These are phyloP conservation scores for Podaxis sp. DNA, from an alignment of 768 basidiomycete genomes.

Conservation along the genomic window DNA sequence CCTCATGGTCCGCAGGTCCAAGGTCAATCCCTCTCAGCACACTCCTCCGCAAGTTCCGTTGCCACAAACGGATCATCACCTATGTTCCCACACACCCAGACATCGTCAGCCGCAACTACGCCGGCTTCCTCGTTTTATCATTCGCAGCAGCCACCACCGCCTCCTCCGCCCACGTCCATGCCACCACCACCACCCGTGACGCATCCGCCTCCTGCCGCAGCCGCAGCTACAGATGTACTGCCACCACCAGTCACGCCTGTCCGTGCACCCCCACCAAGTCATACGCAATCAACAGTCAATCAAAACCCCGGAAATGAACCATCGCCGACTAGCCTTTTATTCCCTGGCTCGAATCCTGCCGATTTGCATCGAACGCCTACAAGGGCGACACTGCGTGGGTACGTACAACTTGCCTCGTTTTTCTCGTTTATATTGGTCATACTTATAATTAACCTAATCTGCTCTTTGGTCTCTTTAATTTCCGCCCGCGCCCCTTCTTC, in stretches of 20 bases:
- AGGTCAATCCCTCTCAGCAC: slow-evolving; percentile 5
- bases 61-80: slow-evolving; percentile 15
- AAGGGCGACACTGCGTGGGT: slow-evolving; percentile 34
- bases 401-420: slow-evolving; percentile 15
- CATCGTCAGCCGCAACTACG: background rate
- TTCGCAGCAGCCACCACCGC: background rate
- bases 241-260: background rate
- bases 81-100: slow-evolving; percentile 9
- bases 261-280: background rate
- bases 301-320: slow-evolving; percentile 5
- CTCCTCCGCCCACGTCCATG: background rate
- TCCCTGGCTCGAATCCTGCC: slow-evolving; percentile 1
- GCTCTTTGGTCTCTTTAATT: background rate
- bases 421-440: background rate
- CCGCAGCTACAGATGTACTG: background rate
- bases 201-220: background rate
- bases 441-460: background rate
- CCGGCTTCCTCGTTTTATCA: slow-evolving; percentile 9
- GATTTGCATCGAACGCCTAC: slow-evolving; percentile 17
- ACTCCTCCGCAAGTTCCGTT: slow-evolving; percentile 13
- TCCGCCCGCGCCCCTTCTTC: background rate
- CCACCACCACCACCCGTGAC: background rate
- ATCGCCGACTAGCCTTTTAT: background rate
- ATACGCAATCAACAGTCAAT: background rate
- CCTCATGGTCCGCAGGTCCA: slow-evolving; percentile 9